Conservation (phyloP, 2,329 filamentous ascomycete species). For the Arthrobotrys entomopaga region DNA sequence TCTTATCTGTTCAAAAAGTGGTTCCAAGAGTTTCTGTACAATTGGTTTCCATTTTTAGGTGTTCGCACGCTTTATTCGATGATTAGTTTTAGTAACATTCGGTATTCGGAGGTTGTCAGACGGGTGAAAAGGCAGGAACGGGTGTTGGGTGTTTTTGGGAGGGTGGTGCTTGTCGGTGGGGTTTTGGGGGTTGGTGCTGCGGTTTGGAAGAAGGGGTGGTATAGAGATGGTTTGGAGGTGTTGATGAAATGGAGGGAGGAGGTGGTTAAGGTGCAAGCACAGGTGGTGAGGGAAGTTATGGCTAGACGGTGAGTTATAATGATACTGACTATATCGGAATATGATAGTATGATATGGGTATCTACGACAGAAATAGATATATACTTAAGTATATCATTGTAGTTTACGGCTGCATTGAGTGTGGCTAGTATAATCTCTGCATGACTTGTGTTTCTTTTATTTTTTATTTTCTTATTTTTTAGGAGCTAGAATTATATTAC, state of each 20-base stretch:
- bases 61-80: conserved; percentile 94
- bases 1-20: conserved; percentile 83
- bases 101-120: conserved; percentile 82
- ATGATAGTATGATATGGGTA: neutral
- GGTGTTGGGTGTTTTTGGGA: conserved; percentile 67
- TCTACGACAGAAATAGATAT: neutral
- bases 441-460: neutral
- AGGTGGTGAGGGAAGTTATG: conserved; percentile 14
- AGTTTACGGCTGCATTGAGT: conserved; percentile 15
- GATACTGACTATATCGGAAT: neutral
- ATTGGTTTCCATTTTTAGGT: conserved; percentile 78
- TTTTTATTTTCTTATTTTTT: conserved; percentile 2
- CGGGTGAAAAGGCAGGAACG: conserved; percentile 76
- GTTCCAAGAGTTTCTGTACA: conserved; percentile 83
- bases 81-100: conserved; percentile 91
- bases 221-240: conserved; percentile 22
- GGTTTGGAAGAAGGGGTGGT: conserved; percentile 42
- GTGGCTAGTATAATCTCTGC: neutral
- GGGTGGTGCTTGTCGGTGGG: conserved; percentile 61
- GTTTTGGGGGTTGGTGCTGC: conserved; percentile 14
- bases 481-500: too few species aligned
- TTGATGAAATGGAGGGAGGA: conserved; percentile 40
- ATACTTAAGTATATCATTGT: neutral
- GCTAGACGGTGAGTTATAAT: conserved; percentile 3
- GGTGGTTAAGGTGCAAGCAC: conserved; percentile 23